Conservation (phyloP, 305 asterid species). For the Caryopteris hybrid region DNA sequence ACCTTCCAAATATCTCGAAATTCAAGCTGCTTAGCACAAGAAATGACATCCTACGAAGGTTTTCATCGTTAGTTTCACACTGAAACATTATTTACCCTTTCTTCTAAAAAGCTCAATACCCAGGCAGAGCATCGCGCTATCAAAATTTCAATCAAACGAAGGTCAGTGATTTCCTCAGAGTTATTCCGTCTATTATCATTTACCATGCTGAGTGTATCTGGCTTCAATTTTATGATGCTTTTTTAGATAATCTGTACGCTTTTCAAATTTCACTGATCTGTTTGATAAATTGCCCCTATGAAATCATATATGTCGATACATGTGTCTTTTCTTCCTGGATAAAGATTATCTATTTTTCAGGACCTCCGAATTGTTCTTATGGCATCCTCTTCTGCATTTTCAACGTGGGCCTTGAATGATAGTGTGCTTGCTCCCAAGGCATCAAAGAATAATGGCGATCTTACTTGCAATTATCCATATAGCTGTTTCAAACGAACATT, state of each 20-base stretch:
- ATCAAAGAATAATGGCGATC: background rate
- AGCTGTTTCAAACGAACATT: conserved; percentile 1
- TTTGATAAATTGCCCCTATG: background rate
- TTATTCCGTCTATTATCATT: background rate
- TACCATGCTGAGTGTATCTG: background rate
- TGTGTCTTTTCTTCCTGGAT: background rate
- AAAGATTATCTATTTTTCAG: background rate
- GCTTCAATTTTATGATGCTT: background rate
- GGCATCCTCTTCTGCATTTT: conserved; percentile 36
- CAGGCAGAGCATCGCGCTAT: background rate
- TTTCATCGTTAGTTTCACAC: background rate
- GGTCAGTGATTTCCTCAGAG: background rate
- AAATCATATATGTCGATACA: background rate
- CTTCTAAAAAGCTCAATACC: background rate
- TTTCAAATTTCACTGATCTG: background rate
- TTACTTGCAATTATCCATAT: conserved; percentile 13
- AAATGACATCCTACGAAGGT: background rate
- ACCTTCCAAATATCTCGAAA: background rate
- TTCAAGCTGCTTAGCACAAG: background rate
- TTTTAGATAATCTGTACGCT: background rate
- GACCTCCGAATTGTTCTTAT: conserved; percentile 15
- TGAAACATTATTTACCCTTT: too few relatives aligned
- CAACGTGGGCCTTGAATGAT: conserved; percentile 22
- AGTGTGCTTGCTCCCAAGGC: conserved; percentile 17
- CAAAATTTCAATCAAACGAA: background rate